Conservation (phyloP, 1,284 basidiomycete genomes). For the Cerrena zonata region DNA sequence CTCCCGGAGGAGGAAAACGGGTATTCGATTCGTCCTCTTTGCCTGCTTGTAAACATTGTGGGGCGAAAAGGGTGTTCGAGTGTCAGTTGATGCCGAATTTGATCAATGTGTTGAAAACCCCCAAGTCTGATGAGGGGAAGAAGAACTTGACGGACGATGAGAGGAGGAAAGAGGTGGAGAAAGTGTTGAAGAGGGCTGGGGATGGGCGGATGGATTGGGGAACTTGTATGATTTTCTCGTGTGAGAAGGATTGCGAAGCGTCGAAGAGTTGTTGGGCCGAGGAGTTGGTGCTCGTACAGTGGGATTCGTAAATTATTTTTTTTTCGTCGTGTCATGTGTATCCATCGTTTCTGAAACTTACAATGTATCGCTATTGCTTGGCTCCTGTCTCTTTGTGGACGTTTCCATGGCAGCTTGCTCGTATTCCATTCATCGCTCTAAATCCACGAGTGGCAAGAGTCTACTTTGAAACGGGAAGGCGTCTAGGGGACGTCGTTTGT, state of each 20-base stretch:
- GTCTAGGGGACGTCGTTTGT: no score
- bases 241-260: conserved; percentile 63
- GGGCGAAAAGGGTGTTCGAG: conserved; percentile 64
- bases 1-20: conserved; percentile 36
- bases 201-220: conserved; percentile 73
- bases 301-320: conserved; percentile 41
- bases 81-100: conserved; percentile 85
- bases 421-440: no score
- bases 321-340: background rate
- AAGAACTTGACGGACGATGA: conserved; percentile 51
- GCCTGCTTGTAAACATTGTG: conserved; percentile 57
- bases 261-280: conserved; percentile 61
- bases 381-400: no score
- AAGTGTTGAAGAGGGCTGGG: conserved; percentile 41
- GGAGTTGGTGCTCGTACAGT: conserved; percentile 68
- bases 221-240: conserved; percentile 76
- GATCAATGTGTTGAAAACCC: conserved; percentile 58
- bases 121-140: conserved; percentile 11
- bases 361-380: background rate
- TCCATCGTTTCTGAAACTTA: background rate
- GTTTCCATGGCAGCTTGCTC: no score
- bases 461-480: no score
- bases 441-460: no score
- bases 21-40: conserved; percentile 44
- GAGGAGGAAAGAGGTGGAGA: conserved; percentile 49